A percentile compares a stretch with the other conserved stretches of the same genome.
phyloP scores from a whole-genome alignment of 2,329 filamentous ascomycete species.

The Graphilbum fragrans region DNA sequence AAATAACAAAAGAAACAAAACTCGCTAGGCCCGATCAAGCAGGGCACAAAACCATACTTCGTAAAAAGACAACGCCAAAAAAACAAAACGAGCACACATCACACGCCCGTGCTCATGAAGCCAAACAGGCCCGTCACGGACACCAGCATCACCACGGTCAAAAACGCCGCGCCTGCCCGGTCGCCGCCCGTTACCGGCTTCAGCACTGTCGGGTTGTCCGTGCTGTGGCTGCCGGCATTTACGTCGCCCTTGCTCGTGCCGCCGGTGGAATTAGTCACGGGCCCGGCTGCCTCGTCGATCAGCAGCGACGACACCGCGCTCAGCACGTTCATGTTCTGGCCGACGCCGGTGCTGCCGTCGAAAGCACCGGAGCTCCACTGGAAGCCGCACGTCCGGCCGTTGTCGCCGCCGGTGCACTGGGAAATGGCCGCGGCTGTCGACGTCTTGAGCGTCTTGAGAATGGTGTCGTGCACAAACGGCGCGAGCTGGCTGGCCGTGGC shows the following conservation, averaged over 20 bases:
- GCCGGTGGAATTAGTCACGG: slow-evolving; percentile 29
- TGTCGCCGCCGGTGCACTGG: slow-evolving; percentile 32
- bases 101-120: slow-evolving; percentile 18
- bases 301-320: slow-evolving; percentile 35
- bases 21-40: too few species aligned
- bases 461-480: slow-evolving; percentile 29
- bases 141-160: slow-evolving; percentile 43
- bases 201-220: slow-evolving; percentile 8
- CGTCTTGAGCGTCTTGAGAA: slow-evolving; percentile 31
- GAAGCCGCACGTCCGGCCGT: slow-evolving; percentile 35
- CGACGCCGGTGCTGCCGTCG: slow-evolving; percentile 38
- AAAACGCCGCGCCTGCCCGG: slow-evolving; percentile 53
- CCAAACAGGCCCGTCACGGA: slow-evolving; percentile 18
- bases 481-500: slow-evolving; percentile 34
- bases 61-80: not conserved
- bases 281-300: slow-evolving; percentile 17
- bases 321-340: slow-evolving; percentile 43
- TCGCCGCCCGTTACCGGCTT: slow-evolving; percentile 44
- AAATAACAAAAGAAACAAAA: too few species aligned
- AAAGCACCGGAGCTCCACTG: slow-evolving; percentile 34
- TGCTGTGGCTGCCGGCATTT: slow-evolving; percentile 26
- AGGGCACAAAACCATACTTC: not conserved
- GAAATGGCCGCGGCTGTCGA: slow-evolving; percentile 36
- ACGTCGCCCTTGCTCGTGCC: slow-evolving; percentile 38
- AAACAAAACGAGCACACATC: not conserved